Evolutionary conservation across 176 grass and related monocot species (phyloP), one percentile per base, ranked within the genome.

Genomic region (Ensete glaucum): DNA sequence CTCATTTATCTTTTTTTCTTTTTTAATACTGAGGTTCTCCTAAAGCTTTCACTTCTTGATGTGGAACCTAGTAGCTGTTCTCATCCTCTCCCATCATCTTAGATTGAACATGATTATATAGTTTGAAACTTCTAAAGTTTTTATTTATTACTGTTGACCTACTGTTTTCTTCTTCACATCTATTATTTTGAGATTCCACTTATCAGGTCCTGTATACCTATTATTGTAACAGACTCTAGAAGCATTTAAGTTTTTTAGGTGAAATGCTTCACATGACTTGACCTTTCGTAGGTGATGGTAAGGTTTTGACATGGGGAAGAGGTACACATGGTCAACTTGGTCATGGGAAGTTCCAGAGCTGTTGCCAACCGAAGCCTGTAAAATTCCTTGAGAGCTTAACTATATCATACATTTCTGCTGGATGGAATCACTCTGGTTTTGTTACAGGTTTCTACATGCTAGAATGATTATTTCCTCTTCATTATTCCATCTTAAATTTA

Each of bases 371-470:
- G 2, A 89, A 83, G 80, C 19, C 70, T 65, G 81, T 98, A 22
- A 81, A 84, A 11, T 93, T 91, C 78, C 78, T 91, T 58, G 94
- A 89, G 79, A 86, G 79, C 26, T 87, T 81, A 67, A 85, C 11
- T 27, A 62, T 98, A 34, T 83, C 85, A 11, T 79, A 53, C 65
- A 84, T 98, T 76, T 89, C 94, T 75, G 84, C 90, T 85, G 94
- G 94, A 83, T 98, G 94, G 94, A 98, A 89, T 80, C 90, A 98
- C 84, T 98, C 94, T 87, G 94, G 89, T 80, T 98, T 98, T 73
- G 78, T 74, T 87, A 87, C 94, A 98, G 94, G 94, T 98, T 80
- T 75, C 76, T 70, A 5, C 56, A 80, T 71, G 27, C 55, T 80
- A 67, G 75, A 68, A 68, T 58, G 81, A 50, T 70, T 21, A 80